Conservation (phyloP, 2,329 filamentous ascomycete species). For the Leptographium procerum region DNA sequence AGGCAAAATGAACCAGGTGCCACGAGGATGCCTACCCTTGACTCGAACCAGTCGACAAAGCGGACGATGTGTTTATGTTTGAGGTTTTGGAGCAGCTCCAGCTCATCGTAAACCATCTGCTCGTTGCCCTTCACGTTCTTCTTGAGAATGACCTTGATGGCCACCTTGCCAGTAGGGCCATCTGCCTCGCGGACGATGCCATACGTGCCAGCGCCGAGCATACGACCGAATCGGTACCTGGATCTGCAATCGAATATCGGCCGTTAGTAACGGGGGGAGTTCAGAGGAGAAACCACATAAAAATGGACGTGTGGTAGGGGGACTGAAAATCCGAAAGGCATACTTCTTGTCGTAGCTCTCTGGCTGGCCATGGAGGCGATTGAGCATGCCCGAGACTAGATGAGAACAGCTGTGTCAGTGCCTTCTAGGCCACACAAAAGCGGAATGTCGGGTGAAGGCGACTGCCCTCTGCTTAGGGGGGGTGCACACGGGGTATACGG, state of each 20-base stretch:
- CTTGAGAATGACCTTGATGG: slow-evolving; percentile 98
- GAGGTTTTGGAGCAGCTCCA: slow-evolving; percentile 83
- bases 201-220: slow-evolving; percentile 92
- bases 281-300: not conserved
- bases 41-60: slow-evolving; percentile 99
- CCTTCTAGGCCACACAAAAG: not conserved
- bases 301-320: not conserved
- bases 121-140: slow-evolving; percentile 98
- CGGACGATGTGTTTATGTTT: slow-evolving; percentile 92
- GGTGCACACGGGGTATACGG: not conserved
- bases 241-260: slow-evolving; percentile 39
- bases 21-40: slow-evolving; percentile 52
- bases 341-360: slow-evolving; percentile 99
- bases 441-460: not conserved
- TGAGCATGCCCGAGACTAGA: slow-evolving; percentile 78
- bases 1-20: not conserved
- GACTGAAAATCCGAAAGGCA: no score
- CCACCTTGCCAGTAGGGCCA: slow-evolving; percentile 70
- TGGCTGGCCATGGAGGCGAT: slow-evolving; percentile 91
- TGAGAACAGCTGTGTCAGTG: not conserved
- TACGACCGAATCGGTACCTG: slow-evolving; percentile 85
- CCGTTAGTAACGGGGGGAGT: not conserved
- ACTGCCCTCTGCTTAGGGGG: not conserved
- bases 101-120: slow-evolving; percentile 96
- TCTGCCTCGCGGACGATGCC: slow-evolving; percentile 96